phyloP scores from a whole-genome alignment of 106 monocot genomes.

The Apostasia shenzhenica region DNA sequence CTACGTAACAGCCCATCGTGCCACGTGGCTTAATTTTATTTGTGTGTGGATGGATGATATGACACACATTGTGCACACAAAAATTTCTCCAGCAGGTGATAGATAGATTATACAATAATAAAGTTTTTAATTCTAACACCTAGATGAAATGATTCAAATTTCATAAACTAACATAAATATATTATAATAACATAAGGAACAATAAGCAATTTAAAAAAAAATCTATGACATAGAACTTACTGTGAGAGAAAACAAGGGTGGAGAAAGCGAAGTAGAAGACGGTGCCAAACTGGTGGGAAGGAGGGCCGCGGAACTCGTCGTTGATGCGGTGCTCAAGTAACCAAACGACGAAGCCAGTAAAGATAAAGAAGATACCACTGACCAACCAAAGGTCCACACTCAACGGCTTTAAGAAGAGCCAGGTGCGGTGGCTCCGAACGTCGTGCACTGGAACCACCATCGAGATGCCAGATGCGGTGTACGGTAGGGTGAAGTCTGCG shows the following conservation, averaged over 20 bases:
- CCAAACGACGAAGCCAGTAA: slow-evolving; percentile 45
- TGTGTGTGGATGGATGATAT: too few relatives aligned
- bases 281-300: slow-evolving; percentile 28
- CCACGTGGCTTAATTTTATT: too few relatives aligned
- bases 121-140: not conserved
- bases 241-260: slow-evolving; percentile 51
- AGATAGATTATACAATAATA: not conserved
- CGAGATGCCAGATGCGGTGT: slow-evolving; percentile 34
- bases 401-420: slow-evolving; percentile 23
- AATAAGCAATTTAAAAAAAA: too few relatives aligned
- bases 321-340: slow-evolving; percentile 50
- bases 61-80: too few relatives aligned
- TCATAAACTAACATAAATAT: too few relatives aligned
- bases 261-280: slow-evolving; percentile 56
- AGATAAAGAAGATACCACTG: slow-evolving; percentile 34
- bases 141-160: too few relatives aligned
- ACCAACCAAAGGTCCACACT: slow-evolving; percentile 18
- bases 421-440: slow-evolving; percentile 11
- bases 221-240: not conserved
- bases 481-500: slow-evolving; percentile 51
- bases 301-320: slow-evolving; percentile 29
- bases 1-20: too few relatives aligned
- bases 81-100: too few relatives aligned
- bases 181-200: too few relatives aligned
- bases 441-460: slow-evolving; percentile 35